phyloP scores from a whole-genome alignment of 176 grass and related monocot genomes.

The Ampelocalamus luodianensis region DNA sequence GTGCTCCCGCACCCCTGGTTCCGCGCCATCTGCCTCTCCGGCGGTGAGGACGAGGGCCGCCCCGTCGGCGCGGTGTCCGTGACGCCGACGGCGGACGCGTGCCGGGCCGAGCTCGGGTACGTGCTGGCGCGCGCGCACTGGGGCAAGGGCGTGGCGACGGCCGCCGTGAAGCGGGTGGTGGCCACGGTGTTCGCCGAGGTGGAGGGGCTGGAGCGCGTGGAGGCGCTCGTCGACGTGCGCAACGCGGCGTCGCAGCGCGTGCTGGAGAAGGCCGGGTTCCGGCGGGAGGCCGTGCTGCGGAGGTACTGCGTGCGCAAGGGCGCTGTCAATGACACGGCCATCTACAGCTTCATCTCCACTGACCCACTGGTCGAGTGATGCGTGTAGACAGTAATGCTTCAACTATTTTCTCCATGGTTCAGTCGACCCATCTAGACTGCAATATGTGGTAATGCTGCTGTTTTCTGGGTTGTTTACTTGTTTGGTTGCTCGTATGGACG shows the following conservation, averaged over 20 bases:
- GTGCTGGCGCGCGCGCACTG: conserved; percentile 66
- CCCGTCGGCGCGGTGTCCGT: conserved; percentile 72
- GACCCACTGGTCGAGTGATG: conserved; percentile 38
- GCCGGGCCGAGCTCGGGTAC: conserved; percentile 72
- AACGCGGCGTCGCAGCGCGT: conserved; percentile 79
- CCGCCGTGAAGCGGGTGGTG: conserved; percentile 53
- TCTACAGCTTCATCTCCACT: conserved; percentile 69
- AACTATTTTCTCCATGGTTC: too few relatives aligned
- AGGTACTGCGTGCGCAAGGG: conserved; percentile 52
- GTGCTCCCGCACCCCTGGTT: conserved; percentile 79
- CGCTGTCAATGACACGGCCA: conserved; percentile 43
- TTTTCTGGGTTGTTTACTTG: too few relatives aligned
- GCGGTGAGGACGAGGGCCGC: not conserved
- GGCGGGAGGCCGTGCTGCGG: conserved; percentile 69
- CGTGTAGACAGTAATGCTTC: not conserved
- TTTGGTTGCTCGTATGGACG: too few relatives aligned
- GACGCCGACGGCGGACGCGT: conserved; percentile 45
- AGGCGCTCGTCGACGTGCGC: conserved; percentile 67
- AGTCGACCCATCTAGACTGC: too few relatives aligned
- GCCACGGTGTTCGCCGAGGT: conserved; percentile 49
- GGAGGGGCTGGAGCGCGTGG: conserved; percentile 64
- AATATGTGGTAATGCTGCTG: too few relatives aligned
- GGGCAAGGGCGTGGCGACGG: conserved; percentile 65
- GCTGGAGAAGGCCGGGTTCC: conserved; percentile 85
- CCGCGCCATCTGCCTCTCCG: conserved; percentile 67